Conservation (phyloP, 1,284 basidiomycete species). For the Boletellus deceptivus region DNA sequence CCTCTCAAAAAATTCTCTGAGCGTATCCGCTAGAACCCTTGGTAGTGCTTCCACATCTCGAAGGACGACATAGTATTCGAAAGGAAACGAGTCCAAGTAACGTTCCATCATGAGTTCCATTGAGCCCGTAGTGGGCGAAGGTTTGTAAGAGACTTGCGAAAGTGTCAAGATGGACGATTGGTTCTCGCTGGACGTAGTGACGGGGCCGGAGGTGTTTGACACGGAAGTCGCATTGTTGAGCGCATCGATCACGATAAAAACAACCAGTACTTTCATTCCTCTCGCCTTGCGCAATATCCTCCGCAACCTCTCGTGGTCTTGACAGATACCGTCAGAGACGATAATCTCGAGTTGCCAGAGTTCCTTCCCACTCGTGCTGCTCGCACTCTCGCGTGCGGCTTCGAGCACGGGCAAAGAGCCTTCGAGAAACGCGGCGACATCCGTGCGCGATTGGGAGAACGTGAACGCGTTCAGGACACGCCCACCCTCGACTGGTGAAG, state of each 20-base stretch:
- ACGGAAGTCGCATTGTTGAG: constrained; percentile 48
- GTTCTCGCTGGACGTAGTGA: constrained; percentile 15
- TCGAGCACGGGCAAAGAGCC: constrained; percentile 79
- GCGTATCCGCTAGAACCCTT: constrained; percentile 85
- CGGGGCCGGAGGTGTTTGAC: constrained; percentile 12
- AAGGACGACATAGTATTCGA: constrained; percentile 96
- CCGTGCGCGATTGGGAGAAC: constrained; percentile 90
- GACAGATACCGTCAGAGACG: constrained; percentile 97
- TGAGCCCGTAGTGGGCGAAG: constrained; percentile 62
- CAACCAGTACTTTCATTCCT: constrained; percentile 92
- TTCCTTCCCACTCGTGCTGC: constrained; percentile 60
- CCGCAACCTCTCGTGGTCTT: constrained; percentile 87
- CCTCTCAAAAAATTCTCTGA: constrained; percentile 89
- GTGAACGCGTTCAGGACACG: constrained; percentile 79
- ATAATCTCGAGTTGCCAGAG: constrained; percentile 99
- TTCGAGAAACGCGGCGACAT: constrained; percentile 86
- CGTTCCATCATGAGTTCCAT: constrained; percentile 89
- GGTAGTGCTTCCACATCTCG: constrained; percentile 91
- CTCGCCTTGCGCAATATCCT: constrained; percentile 82
- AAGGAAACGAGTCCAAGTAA: constrained; percentile 96
- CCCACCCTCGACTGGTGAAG: constrained; percentile 29
- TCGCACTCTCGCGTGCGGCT: constrained; percentile 60
- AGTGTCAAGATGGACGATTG: constrained; percentile 88
- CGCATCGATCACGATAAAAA: constrained; percentile 96
- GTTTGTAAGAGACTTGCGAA: constrained; percentile 87